Base-by-base conservation (phyloP, 371 early-diverging fungal species). In the Lichtheimia hyalospora region DNA sequence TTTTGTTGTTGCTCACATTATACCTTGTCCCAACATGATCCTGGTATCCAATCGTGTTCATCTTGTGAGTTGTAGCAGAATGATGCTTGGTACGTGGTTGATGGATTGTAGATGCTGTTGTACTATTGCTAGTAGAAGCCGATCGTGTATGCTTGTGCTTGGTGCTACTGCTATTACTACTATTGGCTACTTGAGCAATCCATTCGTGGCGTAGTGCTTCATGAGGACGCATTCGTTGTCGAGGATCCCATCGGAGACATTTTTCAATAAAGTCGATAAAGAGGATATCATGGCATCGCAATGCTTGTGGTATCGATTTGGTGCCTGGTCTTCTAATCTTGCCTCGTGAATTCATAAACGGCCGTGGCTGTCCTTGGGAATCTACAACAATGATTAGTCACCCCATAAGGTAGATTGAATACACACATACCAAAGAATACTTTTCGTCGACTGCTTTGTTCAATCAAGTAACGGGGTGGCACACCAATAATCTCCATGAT, bases 401-500 rank as follows among this genome's bases (percentile, higher is more conserved):
- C 27, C 23, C 34, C 10, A 15, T 15, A 0, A 3, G 12, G 4
- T 21, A 41, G 41, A 10, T 15, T 6, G 10, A 39, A 21, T 7
- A 5, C 20, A n/a, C 1, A 64, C 75, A 56, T 75, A 87, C 88
- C 94, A 65, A 95, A 95, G 69, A 94, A 96, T 20, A 88, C 69
- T 52, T 88, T 89, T 27, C 84, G 82, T 46, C 95, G 83, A n/a
- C 86, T 75, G 44, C 89, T 90, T 28, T 79, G 79, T 46, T 87
- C 89, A n/a, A 96, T 68, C 34, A 96, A 69, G 56, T 87, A 84
- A 15, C 73, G 67, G 3, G 83, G 84, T 4, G 95, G 95, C 15
- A 88, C 74, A 2, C 95, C 96, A 48, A 88, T 77, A 18, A 93
- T 69, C 69, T 97, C 95, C 88, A 96, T 91, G 43, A 97, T 93